Conservation (phyloP, 129 eudicot genomes). For the Flaveria linearis region DNA sequence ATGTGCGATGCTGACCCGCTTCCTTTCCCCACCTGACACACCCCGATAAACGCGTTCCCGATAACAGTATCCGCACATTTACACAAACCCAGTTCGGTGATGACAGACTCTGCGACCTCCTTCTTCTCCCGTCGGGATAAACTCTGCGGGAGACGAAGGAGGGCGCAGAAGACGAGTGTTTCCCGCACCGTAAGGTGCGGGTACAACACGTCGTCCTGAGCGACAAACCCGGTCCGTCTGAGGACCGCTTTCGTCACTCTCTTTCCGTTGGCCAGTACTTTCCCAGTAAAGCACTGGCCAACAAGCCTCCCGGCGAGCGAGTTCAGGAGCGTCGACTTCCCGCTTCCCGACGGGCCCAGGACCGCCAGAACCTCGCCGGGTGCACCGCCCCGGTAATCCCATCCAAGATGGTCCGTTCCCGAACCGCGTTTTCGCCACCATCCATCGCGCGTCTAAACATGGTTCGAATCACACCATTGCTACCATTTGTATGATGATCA, state of each 20-base stretch:
- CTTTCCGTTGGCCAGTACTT: constrained; percentile 60
- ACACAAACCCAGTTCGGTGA: constrained; percentile 55
- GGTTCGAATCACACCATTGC: constrained; percentile 26
- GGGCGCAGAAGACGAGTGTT: constrained; percentile 59
- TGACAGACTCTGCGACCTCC: constrained; percentile 51
- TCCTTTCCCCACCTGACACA: constrained; percentile 70
- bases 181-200: constrained; percentile 75
- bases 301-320: constrained; percentile 75
- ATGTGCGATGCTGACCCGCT: constrained; percentile 75
- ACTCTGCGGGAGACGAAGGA: constrained; percentile 54
- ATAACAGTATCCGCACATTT: constrained; percentile 52
- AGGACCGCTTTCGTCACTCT: constrained; percentile 47
- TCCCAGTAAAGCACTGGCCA: constrained; percentile 55
- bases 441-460: constrained; percentile 22
- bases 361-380: constrained; percentile 78
- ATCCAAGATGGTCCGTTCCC: constrained; percentile 57
- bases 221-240: constrained; percentile 56
- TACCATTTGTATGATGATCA: constrained; percentile 15
- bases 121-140: constrained; percentile 45
- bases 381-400: constrained; percentile 77
- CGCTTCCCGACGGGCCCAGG: constrained; percentile 96
- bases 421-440: constrained; percentile 16
- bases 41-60: constrained; percentile 69
- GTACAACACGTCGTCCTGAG: constrained; percentile 72
- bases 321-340: constrained; percentile 85